A percentile compares a stretch with the other conserved stretches of the same genome.
Evolutionary conservation across 208 protist genomes (phyloP).

Genomic region (Crithidia acanthocephali): DNA sequence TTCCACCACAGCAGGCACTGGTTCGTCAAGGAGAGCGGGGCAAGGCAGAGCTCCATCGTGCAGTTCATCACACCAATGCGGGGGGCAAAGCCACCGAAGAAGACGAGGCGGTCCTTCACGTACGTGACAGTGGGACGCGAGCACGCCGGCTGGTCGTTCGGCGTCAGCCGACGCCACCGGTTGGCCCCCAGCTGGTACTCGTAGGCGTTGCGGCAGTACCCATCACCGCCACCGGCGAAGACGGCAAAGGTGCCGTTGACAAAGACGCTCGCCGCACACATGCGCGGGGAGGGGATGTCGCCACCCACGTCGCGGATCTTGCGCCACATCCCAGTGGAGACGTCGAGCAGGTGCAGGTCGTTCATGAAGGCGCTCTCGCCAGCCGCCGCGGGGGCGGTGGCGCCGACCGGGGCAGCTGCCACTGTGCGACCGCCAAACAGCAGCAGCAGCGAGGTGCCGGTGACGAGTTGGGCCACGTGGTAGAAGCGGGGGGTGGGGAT

Average conservation of each 20-base stretch:
- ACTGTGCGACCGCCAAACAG: constrained; percentile 61
- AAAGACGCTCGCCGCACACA: constrained; percentile 47
- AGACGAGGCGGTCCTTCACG: constrained; percentile 39
- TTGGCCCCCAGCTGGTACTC: constrained; percentile 40
- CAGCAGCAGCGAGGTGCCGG: constrained; percentile 46
- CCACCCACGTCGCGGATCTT: constrained; percentile 17
- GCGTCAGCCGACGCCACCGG: constrained; percentile 33
- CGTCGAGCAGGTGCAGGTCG: constrained; percentile 50
- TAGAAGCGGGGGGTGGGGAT: constrained; percentile 46
- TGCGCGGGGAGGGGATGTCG: constrained; percentile 42
- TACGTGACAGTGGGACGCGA: constrained; percentile 53
- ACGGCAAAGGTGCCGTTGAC: constrained; percentile 46
- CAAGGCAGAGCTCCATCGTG: constrained; percentile 43
- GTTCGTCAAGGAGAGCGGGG: constrained; percentile 31
- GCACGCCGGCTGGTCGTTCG: constrained; percentile 39
- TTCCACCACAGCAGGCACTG: constrained; percentile 35
- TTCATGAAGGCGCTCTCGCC: constrained; percentile 38
- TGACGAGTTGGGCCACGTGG: constrained; percentile 48
- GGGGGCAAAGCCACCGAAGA: constrained; percentile 51
- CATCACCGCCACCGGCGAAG: constrained; percentile 45
- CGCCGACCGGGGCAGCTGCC: neutral
- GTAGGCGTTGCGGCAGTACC: constrained; percentile 35
- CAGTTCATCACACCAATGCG: constrained; percentile 26
- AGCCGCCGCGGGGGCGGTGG: neutral
- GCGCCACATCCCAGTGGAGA: constrained; percentile 56